Evolutionary conservation across 441 rosid genomes (phyloP).

Genomic region (Jatropha multifida): DNA sequence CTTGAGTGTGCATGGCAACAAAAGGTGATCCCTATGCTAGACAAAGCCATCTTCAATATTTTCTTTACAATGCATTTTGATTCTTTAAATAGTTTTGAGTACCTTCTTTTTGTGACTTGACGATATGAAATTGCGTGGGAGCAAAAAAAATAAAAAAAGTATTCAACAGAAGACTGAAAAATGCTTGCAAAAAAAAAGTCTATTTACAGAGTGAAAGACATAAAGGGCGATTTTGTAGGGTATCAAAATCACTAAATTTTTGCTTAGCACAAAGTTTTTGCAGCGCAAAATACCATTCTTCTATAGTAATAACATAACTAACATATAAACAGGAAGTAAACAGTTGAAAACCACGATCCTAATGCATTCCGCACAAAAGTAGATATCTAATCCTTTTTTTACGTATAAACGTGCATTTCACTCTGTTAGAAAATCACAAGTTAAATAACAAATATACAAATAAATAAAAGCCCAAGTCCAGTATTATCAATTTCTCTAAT

Average conservation of each 20-base stretch:
- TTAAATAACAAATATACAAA: too few species aligned
- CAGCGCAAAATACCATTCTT: background rate
- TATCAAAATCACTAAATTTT: background rate
- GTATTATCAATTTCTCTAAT: too few species aligned
- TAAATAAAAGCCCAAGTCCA: too few species aligned
- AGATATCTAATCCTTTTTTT: too few species aligned
- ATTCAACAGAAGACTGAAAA: constrained; percentile 25
- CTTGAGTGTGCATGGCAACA: constrained; percentile 30
- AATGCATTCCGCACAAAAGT: too few species aligned
- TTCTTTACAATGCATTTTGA: background rate
- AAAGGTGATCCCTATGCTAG: constrained; percentile 40
- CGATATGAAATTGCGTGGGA: constrained; percentile 17
- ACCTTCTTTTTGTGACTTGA: constrained; percentile 25
- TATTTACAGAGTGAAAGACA: constrained; percentile 22
- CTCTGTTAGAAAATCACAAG: too few species aligned
- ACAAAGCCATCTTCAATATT: constrained; percentile 29
- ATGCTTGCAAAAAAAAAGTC: constrained; percentile 11
- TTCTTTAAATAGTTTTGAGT: constrained; percentile 17
- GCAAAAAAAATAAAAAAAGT: constrained; percentile 11
- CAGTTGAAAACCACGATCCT: too few species aligned
- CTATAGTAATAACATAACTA: background rate
- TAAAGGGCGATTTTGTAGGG: constrained; percentile 22
- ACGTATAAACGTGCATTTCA: too few species aligned
- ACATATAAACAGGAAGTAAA: too few species aligned
- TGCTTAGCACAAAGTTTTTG: background rate